These are phyloP conservation scores for Panicum miliaceum DNA, from an alignment of 176 grass and related monocot genomes.

Conservation along the genomic window DNA sequence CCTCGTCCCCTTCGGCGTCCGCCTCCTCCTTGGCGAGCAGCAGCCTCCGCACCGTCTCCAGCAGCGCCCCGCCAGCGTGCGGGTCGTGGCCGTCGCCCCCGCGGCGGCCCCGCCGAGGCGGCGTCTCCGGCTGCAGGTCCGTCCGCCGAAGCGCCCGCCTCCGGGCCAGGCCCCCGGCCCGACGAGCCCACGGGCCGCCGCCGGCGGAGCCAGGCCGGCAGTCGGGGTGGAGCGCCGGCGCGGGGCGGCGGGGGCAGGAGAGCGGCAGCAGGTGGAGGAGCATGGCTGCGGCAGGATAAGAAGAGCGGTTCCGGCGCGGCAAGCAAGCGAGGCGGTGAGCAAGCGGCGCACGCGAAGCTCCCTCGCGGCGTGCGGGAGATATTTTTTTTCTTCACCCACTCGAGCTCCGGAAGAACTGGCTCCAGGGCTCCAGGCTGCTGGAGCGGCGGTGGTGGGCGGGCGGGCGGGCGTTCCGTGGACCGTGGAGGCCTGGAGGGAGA, in stretches of 20 bases:
- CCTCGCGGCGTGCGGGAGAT: conserved; percentile 1
- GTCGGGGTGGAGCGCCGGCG: neutral
- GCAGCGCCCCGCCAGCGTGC: conserved; percentile 12
- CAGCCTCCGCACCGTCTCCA: conserved; percentile 48
- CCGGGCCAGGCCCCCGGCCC: neutral
- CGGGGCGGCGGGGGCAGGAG: conserved; percentile 32
- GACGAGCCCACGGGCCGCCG: neutral
- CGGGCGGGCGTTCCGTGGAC: neutral
- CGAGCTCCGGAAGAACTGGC: neutral
- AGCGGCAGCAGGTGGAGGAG: conserved; percentile 56
- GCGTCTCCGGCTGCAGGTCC: conserved; percentile 39
- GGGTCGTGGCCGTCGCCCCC: neutral
- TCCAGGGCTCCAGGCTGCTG: too few species aligned
- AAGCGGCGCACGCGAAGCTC: neutral
- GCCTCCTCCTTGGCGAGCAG: conserved; percentile 27
- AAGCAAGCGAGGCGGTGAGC: too few species aligned
- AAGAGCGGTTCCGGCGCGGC: neutral
- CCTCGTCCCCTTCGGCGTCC: neutral
- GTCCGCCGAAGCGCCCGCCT: conserved; percentile 43
- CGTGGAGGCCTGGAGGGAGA: neutral
- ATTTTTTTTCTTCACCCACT: neutral
- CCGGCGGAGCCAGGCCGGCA: neutral
- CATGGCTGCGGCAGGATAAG: conserved; percentile 25
- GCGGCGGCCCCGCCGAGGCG: neutral
- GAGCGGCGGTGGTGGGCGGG: neutral